A percentile compares a stretch with the other conserved stretches of the same genome.
Conservation (phyloP, 2,329 filamentous ascomycete species). For the Colletotrichum ledebouriae region DNA sequence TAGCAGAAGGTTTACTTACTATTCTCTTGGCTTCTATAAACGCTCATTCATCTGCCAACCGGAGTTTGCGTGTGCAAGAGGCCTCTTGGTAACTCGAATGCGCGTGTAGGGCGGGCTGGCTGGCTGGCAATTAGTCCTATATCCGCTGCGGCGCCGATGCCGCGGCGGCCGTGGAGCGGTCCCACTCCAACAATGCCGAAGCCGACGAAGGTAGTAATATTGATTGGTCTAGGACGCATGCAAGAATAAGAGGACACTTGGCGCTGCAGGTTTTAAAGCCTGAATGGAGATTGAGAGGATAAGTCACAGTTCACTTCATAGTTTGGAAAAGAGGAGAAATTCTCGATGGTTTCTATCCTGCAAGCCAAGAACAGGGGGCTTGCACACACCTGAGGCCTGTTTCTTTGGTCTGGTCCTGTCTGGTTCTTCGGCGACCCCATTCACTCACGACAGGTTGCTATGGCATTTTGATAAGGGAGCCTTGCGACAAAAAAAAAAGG, state of each 20-base stretch:
- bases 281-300: not conserved
- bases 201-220: not conserved
- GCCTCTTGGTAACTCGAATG: not conserved
- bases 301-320: not conserved
- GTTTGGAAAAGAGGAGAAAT: not conserved
- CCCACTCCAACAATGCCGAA: not conserved
- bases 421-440: conserved; percentile 7
- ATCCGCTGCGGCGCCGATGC: not conserved
- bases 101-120: not conserved
- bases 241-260: not conserved
- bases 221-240: not conserved
- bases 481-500: no score
- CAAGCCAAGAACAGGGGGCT: conserved; percentile 22
- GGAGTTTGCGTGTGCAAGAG: not conserved
- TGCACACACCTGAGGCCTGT: not conserved
- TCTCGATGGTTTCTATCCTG: conserved; percentile 23
- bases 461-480: no score
- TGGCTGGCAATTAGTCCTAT: not conserved
- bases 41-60: not conserved
- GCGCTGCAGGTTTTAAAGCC: conserved; percentile 3
- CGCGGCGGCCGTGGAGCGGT: conserved; percentile 7
- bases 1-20: not conserved
- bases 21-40: not conserved
- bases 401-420: not conserved
- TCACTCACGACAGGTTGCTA: not conserved